Conservation (phyloP, 2,329 filamentous ascomycete genomes). For the Conoideocrella luteorostrata region DNA sequence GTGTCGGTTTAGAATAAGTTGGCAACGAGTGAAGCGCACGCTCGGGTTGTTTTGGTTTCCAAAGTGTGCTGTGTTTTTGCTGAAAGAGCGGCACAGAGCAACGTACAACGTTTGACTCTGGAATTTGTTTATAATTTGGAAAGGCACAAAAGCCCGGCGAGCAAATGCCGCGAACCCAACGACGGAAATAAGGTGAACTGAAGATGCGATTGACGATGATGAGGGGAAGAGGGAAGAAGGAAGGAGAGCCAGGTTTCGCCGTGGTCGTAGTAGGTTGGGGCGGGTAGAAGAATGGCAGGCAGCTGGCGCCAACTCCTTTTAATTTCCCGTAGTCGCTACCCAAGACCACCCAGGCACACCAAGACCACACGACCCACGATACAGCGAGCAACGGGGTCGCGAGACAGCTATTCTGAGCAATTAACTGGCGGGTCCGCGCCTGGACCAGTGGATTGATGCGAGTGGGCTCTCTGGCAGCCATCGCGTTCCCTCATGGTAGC, state of each 20-base stretch:
- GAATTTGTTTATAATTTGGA: slow-evolving; percentile 8
- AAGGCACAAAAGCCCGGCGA: slow-evolving; percentile 8
- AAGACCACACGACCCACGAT: too few relatives aligned
- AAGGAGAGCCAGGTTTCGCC: background rate
- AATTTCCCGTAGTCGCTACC: slow-evolving; percentile 6
- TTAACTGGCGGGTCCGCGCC: background rate
- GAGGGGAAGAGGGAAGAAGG: slow-evolving; percentile 1
- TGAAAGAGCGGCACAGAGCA: slow-evolving; percentile 12
- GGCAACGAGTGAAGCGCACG: background rate
- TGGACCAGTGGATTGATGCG: too few relatives aligned
- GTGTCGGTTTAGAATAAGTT: too few relatives aligned
- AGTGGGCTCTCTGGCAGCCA: too few relatives aligned
- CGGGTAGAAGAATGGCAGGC: background rate
- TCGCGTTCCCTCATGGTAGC: too few relatives aligned
- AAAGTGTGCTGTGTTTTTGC: background rate
- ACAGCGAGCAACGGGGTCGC: too few relatives aligned
- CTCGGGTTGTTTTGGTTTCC: background rate
- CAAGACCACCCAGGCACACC: too few relatives aligned
- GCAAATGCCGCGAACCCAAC: slow-evolving; percentile 3
- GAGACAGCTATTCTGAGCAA: too few relatives aligned
- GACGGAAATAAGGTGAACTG: background rate
- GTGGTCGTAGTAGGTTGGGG: background rate
- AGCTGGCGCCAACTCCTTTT: slow-evolving; percentile 4
- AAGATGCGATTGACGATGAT: slow-evolving; percentile 1
- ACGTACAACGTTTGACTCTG: slow-evolving; percentile 22